Evolutionary conservation across 179 eudicot genomes (phyloP), one percentile per base, ranked within the genome.

Genomic region (Dionaea muscipula): DNA sequence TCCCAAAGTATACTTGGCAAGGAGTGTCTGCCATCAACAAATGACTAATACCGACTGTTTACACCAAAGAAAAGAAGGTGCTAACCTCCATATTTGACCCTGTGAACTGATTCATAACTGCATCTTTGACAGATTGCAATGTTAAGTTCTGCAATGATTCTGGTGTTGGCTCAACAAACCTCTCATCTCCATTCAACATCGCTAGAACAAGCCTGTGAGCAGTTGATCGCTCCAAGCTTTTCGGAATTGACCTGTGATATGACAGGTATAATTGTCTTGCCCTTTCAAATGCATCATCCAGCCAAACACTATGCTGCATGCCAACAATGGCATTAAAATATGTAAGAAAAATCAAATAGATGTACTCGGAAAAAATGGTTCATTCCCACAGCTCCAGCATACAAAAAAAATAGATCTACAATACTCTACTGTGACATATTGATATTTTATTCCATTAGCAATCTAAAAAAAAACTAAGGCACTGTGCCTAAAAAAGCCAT

Each of bases 241-340:
- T 88, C 23, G 99, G 99, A 57, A 93, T 85, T 47, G 99, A 82
- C 59, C 99, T 93, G 62, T 84, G 88, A 68, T 81, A 85, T 38
- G 99, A 88, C 75, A 88, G 61, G 75, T 93, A 93, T 61, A 93
- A 60, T 56, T 93, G 96, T 56, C 78, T 83, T 59, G 99, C 94
- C 72, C 99, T 80, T 68, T 93, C 99, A 67, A 88, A 85, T 26
- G 99, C 99, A 83, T 93, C 99, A 20, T 93, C 96, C 68, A 93
- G 69, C 99, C 99, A 93, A 39, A 93, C 99, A 57, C 99, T 88
- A 78, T 85, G 95, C 99, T 93, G 99, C 81, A 83, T 23, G 46
- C 65, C 61, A 67, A 51, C 28, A 67, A 66, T 43, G 60, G 38
- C 4, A 26, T 53, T 47, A 27, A 23, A 26, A 10, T 19, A 50